Percentiles rank a stretch among this genome's conserved stretches.
phyloP scores from a whole-genome alignment of 192 early-diverging fungal species.

The Coemansia sp. region DNA sequence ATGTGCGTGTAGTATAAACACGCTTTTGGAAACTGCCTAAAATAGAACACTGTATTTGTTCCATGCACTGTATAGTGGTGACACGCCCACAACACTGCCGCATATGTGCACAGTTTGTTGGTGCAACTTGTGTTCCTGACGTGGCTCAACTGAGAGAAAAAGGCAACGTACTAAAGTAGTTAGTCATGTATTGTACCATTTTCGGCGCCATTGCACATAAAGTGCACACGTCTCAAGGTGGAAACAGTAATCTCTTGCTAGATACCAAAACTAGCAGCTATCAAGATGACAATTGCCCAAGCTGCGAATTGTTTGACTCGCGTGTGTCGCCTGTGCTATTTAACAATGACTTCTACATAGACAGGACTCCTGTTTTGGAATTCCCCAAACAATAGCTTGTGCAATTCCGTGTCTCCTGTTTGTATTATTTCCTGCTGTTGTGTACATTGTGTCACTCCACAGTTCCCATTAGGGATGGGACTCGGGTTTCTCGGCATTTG shows the following conservation, averaged over 20 bases:
- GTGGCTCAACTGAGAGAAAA: not conserved
- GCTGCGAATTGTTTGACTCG: not conserved
- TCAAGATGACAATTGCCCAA: not conserved
- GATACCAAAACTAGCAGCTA: not conserved
- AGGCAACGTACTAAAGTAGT: not conserved
- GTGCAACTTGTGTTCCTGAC: not conserved
- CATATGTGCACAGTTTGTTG: not conserved
- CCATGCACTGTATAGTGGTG: not conserved
- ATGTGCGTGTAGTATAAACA: not conserved
- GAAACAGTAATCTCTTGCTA: not conserved
- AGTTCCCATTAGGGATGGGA: conserved; percentile 24
- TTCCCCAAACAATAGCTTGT: not conserved
- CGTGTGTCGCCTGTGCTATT: not conserved
- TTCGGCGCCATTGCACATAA: not conserved
- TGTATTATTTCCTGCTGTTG: not conserved
- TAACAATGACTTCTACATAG: not conserved
- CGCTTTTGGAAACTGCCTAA: not conserved
- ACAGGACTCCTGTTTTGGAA: conserved; percentile 6
- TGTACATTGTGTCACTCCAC: conserved; percentile 16
- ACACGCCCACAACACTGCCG: not conserved
- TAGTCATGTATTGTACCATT: not conserved
- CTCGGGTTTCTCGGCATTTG: conserved; percentile 3
- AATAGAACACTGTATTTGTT: not conserved
- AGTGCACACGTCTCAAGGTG: not conserved
- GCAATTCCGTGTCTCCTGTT: not conserved